Evolutionary conservation across 1,284 basidiomycete genomes (phyloP), one percentile per base, ranked within the genome.

Genomic region (Puccinia coronata): DNA sequence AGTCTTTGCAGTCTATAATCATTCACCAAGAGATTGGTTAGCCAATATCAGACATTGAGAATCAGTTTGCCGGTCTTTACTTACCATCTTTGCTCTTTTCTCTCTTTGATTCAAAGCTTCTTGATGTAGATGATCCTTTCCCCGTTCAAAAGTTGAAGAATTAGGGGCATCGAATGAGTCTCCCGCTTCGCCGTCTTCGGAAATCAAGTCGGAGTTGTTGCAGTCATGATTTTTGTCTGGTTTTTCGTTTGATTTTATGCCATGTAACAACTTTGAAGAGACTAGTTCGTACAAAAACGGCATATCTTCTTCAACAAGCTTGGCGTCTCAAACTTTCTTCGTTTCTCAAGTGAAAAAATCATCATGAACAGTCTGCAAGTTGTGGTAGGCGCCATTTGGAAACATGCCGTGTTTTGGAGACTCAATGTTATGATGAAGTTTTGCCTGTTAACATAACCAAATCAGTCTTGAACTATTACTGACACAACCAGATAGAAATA

Each of bases 371-470:
- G 18, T 63, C 14, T 23, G 61, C 8, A 36, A 39, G 61, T 41
- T 63, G 36, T 63, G 57, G 12, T 63, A 63, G 31, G 34, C 16
- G 20, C 61, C 61, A 63, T 63, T 57, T 11, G 55, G 55, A 57
- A 57, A 57, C 23, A 28, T 28, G 31, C 55, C 55, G 5, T 16
- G 61, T 41, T 63, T 63, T 2, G 61, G 36, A n/a, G 61, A 39
- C 41, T 63, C 18, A 4, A 14, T 5, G 31, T 59, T 59, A 18
- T 31, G 18, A 63, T 4, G 41, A 16, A 23, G 36, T 63, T 63
- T 59, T 34, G 57, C 28, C 57, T 59, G 31, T 34, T 16, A 39
- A n/a, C 23, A 14, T 36, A 36, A n/a, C n/a, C n/a, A n/a, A n/a
- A n/a, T n/a, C 12, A n/a, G 14, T 53, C 51, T n/a, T n/a, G n/a